Conservation (phyloP, 2,329 filamentous ascomycete genomes). For the Microdochium paspali region DNA sequence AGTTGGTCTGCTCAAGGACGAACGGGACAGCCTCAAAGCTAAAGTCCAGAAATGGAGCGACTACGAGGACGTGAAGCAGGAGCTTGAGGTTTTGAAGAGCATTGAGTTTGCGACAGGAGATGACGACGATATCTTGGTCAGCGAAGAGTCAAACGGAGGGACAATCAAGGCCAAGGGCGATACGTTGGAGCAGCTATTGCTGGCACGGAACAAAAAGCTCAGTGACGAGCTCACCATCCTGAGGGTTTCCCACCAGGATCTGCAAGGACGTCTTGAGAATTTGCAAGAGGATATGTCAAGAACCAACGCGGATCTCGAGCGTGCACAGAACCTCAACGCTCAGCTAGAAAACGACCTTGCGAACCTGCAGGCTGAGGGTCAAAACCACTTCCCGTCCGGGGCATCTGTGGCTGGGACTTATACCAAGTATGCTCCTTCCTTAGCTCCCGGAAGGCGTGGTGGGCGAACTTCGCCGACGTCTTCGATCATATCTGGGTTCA, state of each 20-base stretch:
- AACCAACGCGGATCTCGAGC: conserved; percentile 79
- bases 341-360: conserved; percentile 89
- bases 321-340: conserved; percentile 71
- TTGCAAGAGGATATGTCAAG: conserved; percentile 76
- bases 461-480: conserved; percentile 80
- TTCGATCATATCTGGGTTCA: conserved; percentile 96
- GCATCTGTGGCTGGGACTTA: conserved; percentile 93
- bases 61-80: conserved; percentile 93
- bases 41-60: conserved; percentile 87
- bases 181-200: conserved; percentile 79
- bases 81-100: conserved; percentile 92
- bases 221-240: conserved; percentile 88
- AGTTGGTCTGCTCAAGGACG: conserved; percentile 62
- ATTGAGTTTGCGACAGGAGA: conserved; percentile 93
- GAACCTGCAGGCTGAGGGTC: conserved; percentile 74
- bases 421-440: conserved; percentile 63
- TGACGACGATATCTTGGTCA: conserved; percentile 55
- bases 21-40: conserved; percentile 68
- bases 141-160: conserved; percentile 36
- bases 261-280: conserved; percentile 69
- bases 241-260: conserved; percentile 86
- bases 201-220: conserved; percentile 93
- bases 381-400: conserved; percentile 77
- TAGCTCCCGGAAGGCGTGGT: conserved; percentile 52
- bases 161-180: conserved; percentile 57